Base-by-base conservation (phyloP, 2,329 filamentous ascomycete species). In the Aspergillus pseudoglaucus region DNA sequence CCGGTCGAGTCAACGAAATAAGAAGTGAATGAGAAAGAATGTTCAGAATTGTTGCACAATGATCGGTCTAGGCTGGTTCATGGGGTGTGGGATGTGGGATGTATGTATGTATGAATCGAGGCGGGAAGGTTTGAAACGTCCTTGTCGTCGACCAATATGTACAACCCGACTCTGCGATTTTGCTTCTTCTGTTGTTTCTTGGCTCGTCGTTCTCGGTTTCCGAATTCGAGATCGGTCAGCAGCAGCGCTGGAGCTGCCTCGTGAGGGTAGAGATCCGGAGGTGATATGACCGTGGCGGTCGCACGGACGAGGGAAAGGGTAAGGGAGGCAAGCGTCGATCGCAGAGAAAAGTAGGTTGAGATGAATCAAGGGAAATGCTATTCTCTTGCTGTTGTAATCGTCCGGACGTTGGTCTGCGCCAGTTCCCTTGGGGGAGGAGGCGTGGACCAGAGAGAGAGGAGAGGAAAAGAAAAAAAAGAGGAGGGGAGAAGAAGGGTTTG, bases 1-100 rank as follows among this genome's bases (percentile, higher is more conserved):
- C 51, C 53, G 53, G 48, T 56, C 54, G 46, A 55, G 52, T 55
- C 54, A 17, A 27, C 22, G n/a, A 27, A 27, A 42, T 6, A 17
- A 42, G 25, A 30, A 41, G 46, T 50, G 44, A 18, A 41, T 41
- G 51, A 51, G 44, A 49, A 54, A 45, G 52, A 54, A 25, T 10
- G 7, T 22, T 25, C n/a, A 9, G 25, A 22, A 14, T 15, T 25
- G 22, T 42, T 42, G 23, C 37, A 39, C 17, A 20, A 15, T 5
- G 14, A 39, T 39, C 37, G 18, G 37, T 30, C 25, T 30, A 30
- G 37, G 18, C 9, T 20, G 37, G 4, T 39, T 9, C 37, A 39
- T 39, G 17, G 18, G 17, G 14, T 39, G 37, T 39, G 17, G 18
- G 17, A 22, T 39, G 37, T 39, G 17, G 15, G 17, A 39, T 15